A percentile compares a stretch with the other conserved stretches of the same genome.
Evolutionary conservation across 2,329 filamentous ascomycete genomes (phyloP).

Genomic region (Ceratocystis variospora): DNA sequence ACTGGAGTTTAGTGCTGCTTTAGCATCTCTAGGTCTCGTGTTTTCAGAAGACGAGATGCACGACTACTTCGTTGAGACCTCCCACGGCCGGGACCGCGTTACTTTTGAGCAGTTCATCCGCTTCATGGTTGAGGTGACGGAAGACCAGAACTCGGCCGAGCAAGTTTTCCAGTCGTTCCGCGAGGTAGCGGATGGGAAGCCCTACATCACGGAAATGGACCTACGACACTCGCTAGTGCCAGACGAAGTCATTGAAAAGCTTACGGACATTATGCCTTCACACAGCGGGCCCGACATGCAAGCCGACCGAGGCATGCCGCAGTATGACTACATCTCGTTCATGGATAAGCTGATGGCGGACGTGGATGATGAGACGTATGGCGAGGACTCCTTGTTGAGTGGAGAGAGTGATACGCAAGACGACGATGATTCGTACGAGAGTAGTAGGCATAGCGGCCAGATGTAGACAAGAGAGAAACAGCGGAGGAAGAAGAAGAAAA

Average conservation of each 20-base stretch:
- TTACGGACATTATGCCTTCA: constrained; percentile 71
- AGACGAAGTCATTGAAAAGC: constrained; percentile 89
- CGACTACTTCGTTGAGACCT: constrained; percentile 81
- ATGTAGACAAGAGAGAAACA: neutral
- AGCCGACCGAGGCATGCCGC: constrained; percentile 67
- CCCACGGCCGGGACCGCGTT: constrained; percentile 61
- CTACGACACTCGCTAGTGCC: constrained; percentile 87
- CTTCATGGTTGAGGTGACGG: constrained; percentile 98
- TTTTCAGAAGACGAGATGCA: constrained; percentile 99
- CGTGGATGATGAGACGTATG: constrained; percentile 20
- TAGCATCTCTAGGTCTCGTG: constrained; percentile 87
- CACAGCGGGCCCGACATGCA: constrained; percentile 77
- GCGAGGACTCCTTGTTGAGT: constrained; percentile 19
- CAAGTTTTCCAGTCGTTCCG: constrained; percentile 97
- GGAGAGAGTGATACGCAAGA: constrained; percentile 17
- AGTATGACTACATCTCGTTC: constrained; percentile 93
- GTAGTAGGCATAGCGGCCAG: constrained; percentile 7
- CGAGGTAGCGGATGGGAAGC: constrained; percentile 95
- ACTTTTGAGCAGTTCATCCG: constrained; percentile 98
- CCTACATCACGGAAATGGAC: constrained; percentile 96
- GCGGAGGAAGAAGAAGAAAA: neutral
- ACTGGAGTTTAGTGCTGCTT: constrained; percentile 86
- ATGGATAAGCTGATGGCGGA: constrained; percentile 72
- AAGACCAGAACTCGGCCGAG: constrained; percentile 96
- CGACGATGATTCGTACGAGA: constrained; percentile 12